Base-by-base conservation (phyloP, 208 protist genomes). In the Acanthamoeba sp. region DNA sequence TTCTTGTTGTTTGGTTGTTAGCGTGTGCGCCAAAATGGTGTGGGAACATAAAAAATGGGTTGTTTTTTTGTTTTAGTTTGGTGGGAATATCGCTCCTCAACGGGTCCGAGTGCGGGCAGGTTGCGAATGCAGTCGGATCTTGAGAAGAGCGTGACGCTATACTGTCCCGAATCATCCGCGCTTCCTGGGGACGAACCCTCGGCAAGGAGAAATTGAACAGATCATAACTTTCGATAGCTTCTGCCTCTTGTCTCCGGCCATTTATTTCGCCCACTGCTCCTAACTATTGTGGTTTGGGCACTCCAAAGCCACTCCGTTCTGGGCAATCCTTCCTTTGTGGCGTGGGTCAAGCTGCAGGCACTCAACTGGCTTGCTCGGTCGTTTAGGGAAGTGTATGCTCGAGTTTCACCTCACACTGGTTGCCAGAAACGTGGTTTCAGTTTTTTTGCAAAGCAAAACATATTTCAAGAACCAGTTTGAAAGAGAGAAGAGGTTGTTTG, bases 111-210 rank as follows among this genome's bases (percentile, higher is more conserved):
- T 27, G 40, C 34, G 38, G 34, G 73, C 22, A 55, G 73, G 22
- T 62, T 62, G 55, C 55, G 24, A 16, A 5, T 34, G 40, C 73
- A 34, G 14, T 32, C 73, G 38, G 73, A 84, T 84, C 73, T 84
- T 84, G 73, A 84, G 42, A 84, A 84, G 40, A 50, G 40, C n/a
- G 2, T 55, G 73, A 55, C 6, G 73, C 10, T 84, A 6, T 84
- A 42, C 73, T 84, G 73, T 84, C 73, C 73, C 73, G 73, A 84
- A 84, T 84, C 73, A 84, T 84, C 73, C 73, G n/a, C 73, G n/a
- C 73, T 36, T 73, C 64, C 64, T 73, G 9, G 64, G 55, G 55
- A 0, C 34, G n/a, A 38, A 38, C 32, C 64, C 64, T 73, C 34
- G 64, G 64, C 64, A 38, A 73, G 34, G 64, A 73, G 64, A 73